A percentile compares a stretch with the other conserved stretches of the same genome.
Evolutionary conservation across 2,329 filamentous ascomycete species (phyloP).

Genomic region (Ophiostoma sp.): DNA sequence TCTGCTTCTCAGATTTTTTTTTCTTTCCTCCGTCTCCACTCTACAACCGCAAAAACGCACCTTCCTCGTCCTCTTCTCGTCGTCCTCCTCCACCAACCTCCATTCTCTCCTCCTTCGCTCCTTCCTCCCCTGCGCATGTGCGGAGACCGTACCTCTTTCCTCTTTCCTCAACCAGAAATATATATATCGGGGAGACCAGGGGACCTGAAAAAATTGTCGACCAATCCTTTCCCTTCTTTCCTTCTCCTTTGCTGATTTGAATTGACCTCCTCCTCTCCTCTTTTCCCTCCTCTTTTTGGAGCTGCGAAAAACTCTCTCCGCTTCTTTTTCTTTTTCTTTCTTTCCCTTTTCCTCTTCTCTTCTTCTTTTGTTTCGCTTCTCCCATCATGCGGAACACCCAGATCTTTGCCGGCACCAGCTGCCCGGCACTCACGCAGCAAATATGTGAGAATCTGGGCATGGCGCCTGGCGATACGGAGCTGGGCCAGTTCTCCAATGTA

Average conservation of each 20-base stretch:
- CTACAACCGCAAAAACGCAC: slow-evolving; percentile 16
- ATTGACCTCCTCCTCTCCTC: not conserved
- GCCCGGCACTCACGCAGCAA: slow-evolving; percentile 62
- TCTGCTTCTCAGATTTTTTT: slow-evolving; percentile 14
- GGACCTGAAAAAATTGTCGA: not conserved
- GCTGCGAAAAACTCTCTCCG: not conserved
- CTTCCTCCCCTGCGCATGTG: slow-evolving; percentile 4
- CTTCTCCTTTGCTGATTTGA: not conserved
- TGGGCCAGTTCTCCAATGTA: slow-evolving; percentile 69
- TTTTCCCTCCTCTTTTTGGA: not conserved
- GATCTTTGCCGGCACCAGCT: slow-evolving; percentile 68
- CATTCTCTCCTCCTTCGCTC: not conserved
- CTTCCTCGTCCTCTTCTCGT: slow-evolving; percentile 6
- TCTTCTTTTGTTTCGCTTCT: not conserved
- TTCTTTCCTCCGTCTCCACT: slow-evolving; percentile 20
- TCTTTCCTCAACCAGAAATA: not conserved
- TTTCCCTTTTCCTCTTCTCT: not conserved
- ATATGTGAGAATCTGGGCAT: slow-evolving; percentile 70
- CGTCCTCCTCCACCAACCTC: not conserved
- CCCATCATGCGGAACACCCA: slow-evolving; percentile 52
- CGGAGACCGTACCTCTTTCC: not conserved
- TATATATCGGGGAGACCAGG: slow-evolving; percentile 15
- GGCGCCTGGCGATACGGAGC: slow-evolving; percentile 63
- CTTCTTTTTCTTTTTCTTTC: not conserved
- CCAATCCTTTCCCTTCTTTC: not conserved